Evolutionary conservation across 176 grass and related monocot genomes (phyloP), one percentile per base, ranked within the genome.

Genomic region (Oryza meyeriana): DNA sequence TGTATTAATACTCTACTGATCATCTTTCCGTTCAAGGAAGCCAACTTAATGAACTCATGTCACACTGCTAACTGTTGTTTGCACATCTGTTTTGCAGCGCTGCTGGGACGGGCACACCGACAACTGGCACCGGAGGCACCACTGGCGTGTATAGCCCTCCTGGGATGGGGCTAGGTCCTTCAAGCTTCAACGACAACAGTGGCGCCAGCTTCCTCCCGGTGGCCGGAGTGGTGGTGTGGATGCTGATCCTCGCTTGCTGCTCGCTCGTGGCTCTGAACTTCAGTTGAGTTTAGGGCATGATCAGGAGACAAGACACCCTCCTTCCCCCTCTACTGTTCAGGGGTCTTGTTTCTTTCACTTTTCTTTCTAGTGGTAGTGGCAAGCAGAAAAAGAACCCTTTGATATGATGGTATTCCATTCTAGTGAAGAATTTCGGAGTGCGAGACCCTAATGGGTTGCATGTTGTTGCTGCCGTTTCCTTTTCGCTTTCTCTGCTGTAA

Each of bases 141-240:
- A n/a, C 83, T 1, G 84, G 57, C 86, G 45, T 66, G 50, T 81
- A 80, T 81, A 87, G 81, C 27, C 90, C 95, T 12, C 90, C 92
- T 2, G 59, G 76, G 6, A 28, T 88, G 22, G 89, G 74, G 29
- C 61, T 83, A 48, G 94, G 90, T 12, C 95, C 92, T 18, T 92
- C 93, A 17, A 83, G 83, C 66, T 69, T 83, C 12, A 79, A 92
- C 41, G 84, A 89, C 77, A 85, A 63, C 69, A 89, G 57, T 12
- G 74, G 12, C 26, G 79, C 84, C 12, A 71, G 71, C 22, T 0
- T 78, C 65, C 42, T 85, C 14, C 42, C 39, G 6, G 69, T n/a
- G 61, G 40, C 75, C 12, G 86, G 61, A 44, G 28, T 77, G 29
- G 13, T 22, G 7, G 41, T 8, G 4, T 75, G 34, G 62, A 65